phyloP scores from a whole-genome alignment of 1,284 basidiomycete genomes.

The Tilletia indica region DNA sequence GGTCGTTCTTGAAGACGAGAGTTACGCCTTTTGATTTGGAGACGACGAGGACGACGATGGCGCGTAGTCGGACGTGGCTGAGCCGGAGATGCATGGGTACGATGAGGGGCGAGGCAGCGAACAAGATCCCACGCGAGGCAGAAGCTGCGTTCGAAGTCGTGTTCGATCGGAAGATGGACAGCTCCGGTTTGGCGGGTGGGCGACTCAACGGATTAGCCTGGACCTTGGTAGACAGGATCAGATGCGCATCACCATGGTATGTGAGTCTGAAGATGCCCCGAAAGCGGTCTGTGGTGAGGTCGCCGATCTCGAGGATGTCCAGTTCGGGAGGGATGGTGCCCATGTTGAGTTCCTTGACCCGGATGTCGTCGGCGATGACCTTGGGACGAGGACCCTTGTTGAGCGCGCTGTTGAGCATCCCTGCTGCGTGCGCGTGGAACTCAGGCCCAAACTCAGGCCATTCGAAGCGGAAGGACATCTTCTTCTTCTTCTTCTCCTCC shows the following conservation, averaged over 20 bases:
- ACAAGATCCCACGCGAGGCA: conserved; percentile 49
- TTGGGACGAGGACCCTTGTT: conserved; percentile 70
- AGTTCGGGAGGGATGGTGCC: conserved; percentile 88
- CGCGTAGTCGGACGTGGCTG: conserved; percentile 85
- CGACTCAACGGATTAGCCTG: conserved; percentile 88
- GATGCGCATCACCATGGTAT: conserved; percentile 91
- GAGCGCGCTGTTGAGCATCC: conserved; percentile 57
- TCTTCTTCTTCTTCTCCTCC: too few species aligned
- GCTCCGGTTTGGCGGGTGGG: conserved; percentile 26
- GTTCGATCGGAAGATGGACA: conserved; percentile 34
- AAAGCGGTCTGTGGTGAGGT: conserved; percentile 91
- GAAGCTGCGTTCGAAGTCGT: conserved; percentile 23
- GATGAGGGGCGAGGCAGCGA: conserved; percentile 51
- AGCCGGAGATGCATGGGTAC: conserved; percentile 98
- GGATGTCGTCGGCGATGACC: conserved; percentile 93
- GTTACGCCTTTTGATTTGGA: conserved; percentile 95
- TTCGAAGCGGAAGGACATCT: conserved; percentile 94
- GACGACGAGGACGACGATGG: conserved; percentile 95
- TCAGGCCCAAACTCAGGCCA: conserved; percentile 81
- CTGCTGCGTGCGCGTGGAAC: conserved; percentile 59
- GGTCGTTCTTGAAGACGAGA: conserved; percentile 98
- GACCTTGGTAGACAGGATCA: conserved; percentile 92
- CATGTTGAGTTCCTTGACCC: conserved; percentile 97
- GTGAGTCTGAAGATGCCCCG: conserved; percentile 94
- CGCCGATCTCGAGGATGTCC: conserved; percentile 95